phyloP scores from a whole-genome alignment of 202 grass and related monocot species.

The Setaria viridis region DNA sequence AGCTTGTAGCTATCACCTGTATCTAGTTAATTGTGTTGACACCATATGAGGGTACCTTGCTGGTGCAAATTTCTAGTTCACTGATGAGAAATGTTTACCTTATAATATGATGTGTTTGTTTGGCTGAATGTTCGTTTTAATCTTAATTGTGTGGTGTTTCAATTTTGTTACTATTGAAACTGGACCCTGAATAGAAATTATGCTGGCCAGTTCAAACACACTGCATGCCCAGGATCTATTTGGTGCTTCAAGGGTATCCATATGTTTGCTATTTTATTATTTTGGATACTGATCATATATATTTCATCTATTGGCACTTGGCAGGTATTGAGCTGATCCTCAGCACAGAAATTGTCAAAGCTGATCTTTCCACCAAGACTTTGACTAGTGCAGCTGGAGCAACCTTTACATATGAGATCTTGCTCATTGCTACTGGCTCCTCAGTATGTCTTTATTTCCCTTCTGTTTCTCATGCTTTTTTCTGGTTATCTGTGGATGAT shows the following conservation, averaged over 20 bases:
- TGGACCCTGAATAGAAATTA: neutral
- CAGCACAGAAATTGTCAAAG: slow-evolving; percentile 90
- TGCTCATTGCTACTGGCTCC: slow-evolving; percentile 92
- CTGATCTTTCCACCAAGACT: slow-evolving; percentile 82
- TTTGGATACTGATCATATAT: slow-evolving; percentile 3
- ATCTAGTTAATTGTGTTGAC: neutral
- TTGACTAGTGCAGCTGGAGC: slow-evolving; percentile 76
- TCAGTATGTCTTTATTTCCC: slow-evolving; percentile 60
- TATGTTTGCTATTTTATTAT: slow-evolving; percentile 15
- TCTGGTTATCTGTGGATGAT: neutral
- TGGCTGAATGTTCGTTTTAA: neutral
- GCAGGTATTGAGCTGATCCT: slow-evolving; percentile 92
- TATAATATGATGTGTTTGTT: slow-evolving; percentile 1
- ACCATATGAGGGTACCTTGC: neutral
- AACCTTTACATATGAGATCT: slow-evolving; percentile 79
- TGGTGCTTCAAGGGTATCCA: slow-evolving; percentile 3
- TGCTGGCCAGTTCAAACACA: neutral
- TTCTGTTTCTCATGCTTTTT: slow-evolving; percentile 16
- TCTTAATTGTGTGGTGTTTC: neutral
- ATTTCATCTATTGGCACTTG: slow-evolving; percentile 50
- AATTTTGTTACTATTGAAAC: neutral
- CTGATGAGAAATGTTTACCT: neutral
- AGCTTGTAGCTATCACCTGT: slow-evolving; percentile 10
- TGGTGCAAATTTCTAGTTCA: slow-evolving; percentile 7
- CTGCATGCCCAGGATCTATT: neutral